phyloP scores from a whole-genome alignment of 306 rosid genomes.

The Cicer bijugum region DNA sequence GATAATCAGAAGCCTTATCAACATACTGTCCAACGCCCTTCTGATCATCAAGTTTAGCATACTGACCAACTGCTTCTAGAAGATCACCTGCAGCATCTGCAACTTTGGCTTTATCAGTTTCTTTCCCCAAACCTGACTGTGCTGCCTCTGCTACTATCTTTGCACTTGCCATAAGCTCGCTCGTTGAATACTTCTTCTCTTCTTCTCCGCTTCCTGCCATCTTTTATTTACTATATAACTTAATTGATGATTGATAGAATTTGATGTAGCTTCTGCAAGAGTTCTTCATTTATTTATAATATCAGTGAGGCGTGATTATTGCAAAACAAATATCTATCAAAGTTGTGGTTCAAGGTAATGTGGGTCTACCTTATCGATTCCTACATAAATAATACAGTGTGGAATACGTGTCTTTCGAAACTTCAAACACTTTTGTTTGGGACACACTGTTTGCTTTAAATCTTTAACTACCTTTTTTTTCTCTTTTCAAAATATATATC shows the following conservation, averaged over 20 bases:
- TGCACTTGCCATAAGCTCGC: conserved; percentile 39
- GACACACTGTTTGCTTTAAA: too few relatives aligned
- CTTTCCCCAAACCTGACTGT: conserved; percentile 17
- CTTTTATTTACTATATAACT: background rate
- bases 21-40: conserved; percentile 50
- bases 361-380: conserved; percentile 17
- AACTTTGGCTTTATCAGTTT: conserved; percentile 55
- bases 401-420: background rate
- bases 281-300: conserved; percentile 9
- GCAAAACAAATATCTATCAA: background rate
- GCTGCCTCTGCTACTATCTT: conserved; percentile 60
- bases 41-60: conserved; percentile 54
- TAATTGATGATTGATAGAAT: background rate
- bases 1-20: conserved; percentile 54
- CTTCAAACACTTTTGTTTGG: background rate
- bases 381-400: background rate
- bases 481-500: too few relatives aligned
- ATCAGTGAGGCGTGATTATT: background rate
- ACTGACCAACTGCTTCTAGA: conserved; percentile 50
- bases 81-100: conserved; percentile 61
- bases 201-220: conserved; percentile 10
- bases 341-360: conserved; percentile 15
- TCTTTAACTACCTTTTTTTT: too few relatives aligned
- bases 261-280: too few relatives aligned
- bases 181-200: conserved; percentile 39